These are phyloP conservation scores for Colletotrichum siamense DNA, from an alignment of 2,329 filamentous ascomycete species.

Conservation along the genomic window DNA sequence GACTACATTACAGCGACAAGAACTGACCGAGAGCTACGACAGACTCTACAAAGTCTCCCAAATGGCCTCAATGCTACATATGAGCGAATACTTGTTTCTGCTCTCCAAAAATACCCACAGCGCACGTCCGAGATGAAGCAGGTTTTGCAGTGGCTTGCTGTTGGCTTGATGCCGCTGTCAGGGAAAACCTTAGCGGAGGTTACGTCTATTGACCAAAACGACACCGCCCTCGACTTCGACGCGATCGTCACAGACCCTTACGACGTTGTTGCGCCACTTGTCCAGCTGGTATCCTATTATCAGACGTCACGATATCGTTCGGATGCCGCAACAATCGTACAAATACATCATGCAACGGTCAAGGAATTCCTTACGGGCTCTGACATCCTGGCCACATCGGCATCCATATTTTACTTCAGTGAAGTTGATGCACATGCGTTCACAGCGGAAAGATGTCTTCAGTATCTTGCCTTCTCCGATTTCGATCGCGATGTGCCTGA, in stretches of 20 bases:
- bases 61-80: background rate
- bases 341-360: background rate
- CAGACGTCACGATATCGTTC: background rate
- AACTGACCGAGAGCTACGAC: background rate
- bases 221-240: background rate
- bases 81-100: background rate
- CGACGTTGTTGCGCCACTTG: background rate
- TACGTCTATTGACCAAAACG: background rate
- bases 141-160: accelerated
- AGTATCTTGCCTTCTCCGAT: background rate
- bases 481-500: background rate
- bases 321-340: background rate
- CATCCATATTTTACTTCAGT: background rate
- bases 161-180: too few relatives aligned
- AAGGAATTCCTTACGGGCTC: accelerated
- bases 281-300: accelerated
- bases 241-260: background rate
- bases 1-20: background rate
- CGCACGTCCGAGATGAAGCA: background rate
- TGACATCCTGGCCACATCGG: background rate
- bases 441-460: background rate
- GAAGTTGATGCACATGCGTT: background rate
- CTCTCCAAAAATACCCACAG: background rate
- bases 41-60: accelerated
- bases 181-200: accelerated